Evolutionary conservation across 2,329 filamentous ascomycete genomes (phyloP), one percentile per base, ranked within the genome.

Genomic region (Chaetomium olivaceum): DNA sequence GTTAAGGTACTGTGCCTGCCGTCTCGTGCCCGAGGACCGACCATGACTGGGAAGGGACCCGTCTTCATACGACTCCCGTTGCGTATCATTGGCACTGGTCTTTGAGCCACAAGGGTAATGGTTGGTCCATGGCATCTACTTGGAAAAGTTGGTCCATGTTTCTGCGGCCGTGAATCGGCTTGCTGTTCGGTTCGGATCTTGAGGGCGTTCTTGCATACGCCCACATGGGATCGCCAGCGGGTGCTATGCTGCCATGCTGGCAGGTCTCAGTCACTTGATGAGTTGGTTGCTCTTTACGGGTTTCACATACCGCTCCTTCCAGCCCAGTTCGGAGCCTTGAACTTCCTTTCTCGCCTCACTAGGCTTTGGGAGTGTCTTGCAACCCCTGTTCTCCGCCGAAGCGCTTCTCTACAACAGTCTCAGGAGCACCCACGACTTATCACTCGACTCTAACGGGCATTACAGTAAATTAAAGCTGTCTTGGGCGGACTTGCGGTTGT

Each of bases 221-320:
- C 23, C 61, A 65, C 62, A 67, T 61, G 55, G 60, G 69, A 71
- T 71, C 67, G 65, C 48, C 62, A 62, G 43, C 62, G 66, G 51
- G 65, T 65, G 68, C 63, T 65, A 55, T 64, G 55, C 58, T 68
- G 61, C 61, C 62, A 65, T 64, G 60, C 57, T 71, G 68, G 68
- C 66, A 67, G 58, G 65, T 67, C 60, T 69, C 67, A 64, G n/a
- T 36, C 33, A 6, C 50, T 61, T 23, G 62, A 27, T 54, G 58
- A 43, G 31, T 7, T 65, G 50, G 46, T 46, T 51, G 36, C 46
- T 61, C 43, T 57, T 25, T 29, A 16, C 33, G 31, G 19, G 59
- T 59, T 39, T 9, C 50, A 50, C 55, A 43, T 58, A 46, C 36
- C 51, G 57, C 31, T 27, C 12, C 0, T 23, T 57, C 25, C 2